Base-by-base conservation (phyloP, 2,329 filamentous ascomycete species). In the Phyllosticta citrichinensis region DNA sequence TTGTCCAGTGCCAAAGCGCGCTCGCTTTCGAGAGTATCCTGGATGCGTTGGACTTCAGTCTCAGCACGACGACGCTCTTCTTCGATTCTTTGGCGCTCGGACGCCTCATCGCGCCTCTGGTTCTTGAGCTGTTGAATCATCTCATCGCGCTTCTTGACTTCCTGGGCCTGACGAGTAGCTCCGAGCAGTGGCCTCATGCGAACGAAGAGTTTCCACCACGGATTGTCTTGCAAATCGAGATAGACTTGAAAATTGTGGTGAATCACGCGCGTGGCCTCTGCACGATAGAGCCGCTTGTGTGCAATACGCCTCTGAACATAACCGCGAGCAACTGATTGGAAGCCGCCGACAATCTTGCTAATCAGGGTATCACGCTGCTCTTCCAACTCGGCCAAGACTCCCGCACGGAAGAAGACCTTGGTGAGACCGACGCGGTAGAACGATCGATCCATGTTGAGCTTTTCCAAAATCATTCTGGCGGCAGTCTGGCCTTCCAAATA, bases 321-420 rank as follows among this genome's bases (percentile, higher is more conserved):
- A 3, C 95, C 95, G 65, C 95, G 83, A 52, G 94, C 91, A 57
- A 96, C 81, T 0, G 92, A 94, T 70, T 99, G 95, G 71, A 99
- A 99, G 33, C 87, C 85, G 50, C 88, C 86, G 83, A 99, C 92
- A 71, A 99, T 96, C 65, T 96, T 88, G 8, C 89, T 88, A 66
- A 99, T 97, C 20, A 99, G 81, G 2, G 89, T 82, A 72, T 99
- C 94, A 61, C 94, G 87, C 72, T 95, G 89, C 74, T 97, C 95
- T 82, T 99, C 94, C 14, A 99, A 80, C 73, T 99, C 94, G 47
- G 94, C 94, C 55, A 99, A 82, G 2, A 99, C 93, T 62, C 94
- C 94, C 52, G 94, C 91, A 64, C 95, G 84, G 81, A 99, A 99
- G 77, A 99, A 99, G 12, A 99, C 93, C 74, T 99, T 99, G 24